Percentiles rank a stretch among this genome's conserved stretches.
phyloP scores from a whole-genome alignment of 352 stramenopile species.

The Pythium apleroticum region DNA sequence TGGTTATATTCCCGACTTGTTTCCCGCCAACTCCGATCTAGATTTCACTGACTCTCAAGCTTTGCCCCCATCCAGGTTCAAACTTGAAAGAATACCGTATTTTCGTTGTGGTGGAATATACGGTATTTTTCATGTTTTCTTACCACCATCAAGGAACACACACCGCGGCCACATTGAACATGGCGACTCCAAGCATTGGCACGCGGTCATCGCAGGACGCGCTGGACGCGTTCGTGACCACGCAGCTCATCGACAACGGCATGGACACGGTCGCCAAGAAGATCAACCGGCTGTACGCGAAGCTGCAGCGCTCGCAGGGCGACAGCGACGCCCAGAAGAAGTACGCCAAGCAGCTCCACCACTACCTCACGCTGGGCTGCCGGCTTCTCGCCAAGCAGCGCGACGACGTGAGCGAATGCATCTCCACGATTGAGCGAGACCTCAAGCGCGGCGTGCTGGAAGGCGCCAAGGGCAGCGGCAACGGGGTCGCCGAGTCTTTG shows the following conservation, averaged over 20 bases:
- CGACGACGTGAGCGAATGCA: slow-evolving; percentile 46
- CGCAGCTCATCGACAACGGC: slow-evolving; percentile 78
- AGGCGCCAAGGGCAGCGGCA: slow-evolving; percentile 15
- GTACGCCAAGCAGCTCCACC: slow-evolving; percentile 57
- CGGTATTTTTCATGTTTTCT: background rate
- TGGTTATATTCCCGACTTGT: background rate
- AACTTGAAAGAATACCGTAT: slow-evolving; percentile 26
- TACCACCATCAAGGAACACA: background rate
- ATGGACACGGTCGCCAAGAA: slow-evolving; percentile 68
- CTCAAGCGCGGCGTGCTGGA: slow-evolving; percentile 42
- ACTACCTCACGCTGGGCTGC: slow-evolving; percentile 58
- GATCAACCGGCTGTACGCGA: slow-evolving; percentile 62
- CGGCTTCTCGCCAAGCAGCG: slow-evolving; percentile 58
- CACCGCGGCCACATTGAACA: slow-evolving; percentile 11
- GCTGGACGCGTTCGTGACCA: slow-evolving; percentile 67
- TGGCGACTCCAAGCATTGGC: slow-evolving; percentile 5
- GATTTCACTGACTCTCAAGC: slow-evolving; percentile 3
- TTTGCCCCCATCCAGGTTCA: slow-evolving; percentile 2
- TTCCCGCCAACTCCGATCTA: slow-evolving; percentile 8
- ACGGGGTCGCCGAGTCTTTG: slow-evolving; percentile 24
- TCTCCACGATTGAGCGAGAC: slow-evolving; percentile 55
- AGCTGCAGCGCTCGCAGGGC: slow-evolving; percentile 39
- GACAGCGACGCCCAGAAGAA: slow-evolving; percentile 40
- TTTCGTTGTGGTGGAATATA: background rate
- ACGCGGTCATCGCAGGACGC: slow-evolving; percentile 39